Evolutionary conservation across 306 rosid genomes (phyloP).

Genomic region (Gleditsia sinensis): DNA sequence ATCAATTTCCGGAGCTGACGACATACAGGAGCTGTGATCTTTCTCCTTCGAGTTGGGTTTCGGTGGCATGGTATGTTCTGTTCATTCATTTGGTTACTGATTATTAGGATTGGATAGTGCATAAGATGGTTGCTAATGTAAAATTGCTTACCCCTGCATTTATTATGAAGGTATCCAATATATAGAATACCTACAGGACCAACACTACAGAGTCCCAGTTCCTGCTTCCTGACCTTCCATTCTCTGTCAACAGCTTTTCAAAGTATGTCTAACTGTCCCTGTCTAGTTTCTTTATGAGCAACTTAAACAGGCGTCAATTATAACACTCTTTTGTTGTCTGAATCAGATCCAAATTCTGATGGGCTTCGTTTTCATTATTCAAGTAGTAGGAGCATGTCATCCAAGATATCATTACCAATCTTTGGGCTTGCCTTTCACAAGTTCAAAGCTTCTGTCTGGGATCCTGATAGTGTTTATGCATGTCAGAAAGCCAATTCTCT

Average conservation of each 20-base stretch:
- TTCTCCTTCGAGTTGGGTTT: conserved; percentile 90
- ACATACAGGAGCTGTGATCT: conserved; percentile 84
- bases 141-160: conserved; percentile 20
- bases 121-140: conserved; percentile 12
- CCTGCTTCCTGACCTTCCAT: conserved; percentile 89
- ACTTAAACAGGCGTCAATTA: not conserved
- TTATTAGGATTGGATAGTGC: conserved; percentile 15
- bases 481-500: conserved; percentile 66
- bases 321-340: conserved; percentile 32
- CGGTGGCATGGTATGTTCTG: conserved; percentile 76
- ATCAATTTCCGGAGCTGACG: conserved; percentile 73
- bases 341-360: conserved; percentile 64
- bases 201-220: conserved; percentile 77
- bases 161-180: conserved; percentile 79
- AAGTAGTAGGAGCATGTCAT: conserved; percentile 44
- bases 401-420: conserved; percentile 63
- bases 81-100: conserved; percentile 3
- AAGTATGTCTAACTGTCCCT: conserved; percentile 45
- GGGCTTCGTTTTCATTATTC: conserved; percentile 50
- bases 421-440: conserved; percentile 86
- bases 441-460: conserved; percentile 76
- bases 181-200: conserved; percentile 96
- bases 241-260: conserved; percentile 62
- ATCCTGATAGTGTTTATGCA: conserved; percentile 58
- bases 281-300: conserved; percentile 25